Conservation (phyloP, 768 basidiomycete genomes). For the Sistotremastrum suecicum region DNA sequence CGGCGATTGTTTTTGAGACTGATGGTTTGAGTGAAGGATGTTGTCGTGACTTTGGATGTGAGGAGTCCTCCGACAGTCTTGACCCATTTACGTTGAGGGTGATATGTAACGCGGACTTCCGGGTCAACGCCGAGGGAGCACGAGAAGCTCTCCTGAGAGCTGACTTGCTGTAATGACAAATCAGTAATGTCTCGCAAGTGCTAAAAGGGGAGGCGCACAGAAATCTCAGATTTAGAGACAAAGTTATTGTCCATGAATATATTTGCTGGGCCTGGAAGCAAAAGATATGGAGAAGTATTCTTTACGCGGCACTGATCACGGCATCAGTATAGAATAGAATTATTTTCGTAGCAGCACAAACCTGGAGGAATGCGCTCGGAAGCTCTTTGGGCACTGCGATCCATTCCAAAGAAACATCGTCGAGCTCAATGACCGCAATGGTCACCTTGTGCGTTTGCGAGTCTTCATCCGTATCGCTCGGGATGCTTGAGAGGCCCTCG, state of each 20-base stretch:
- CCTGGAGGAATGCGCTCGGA: constrained; percentile 36
- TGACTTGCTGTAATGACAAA: constrained; percentile 25
- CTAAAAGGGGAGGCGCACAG: constrained; percentile 14
- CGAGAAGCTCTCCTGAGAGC: constrained; percentile 33
- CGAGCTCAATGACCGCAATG: constrained; percentile 33
- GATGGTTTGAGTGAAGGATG: constrained; percentile 7
- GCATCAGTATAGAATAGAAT: too few species aligned
- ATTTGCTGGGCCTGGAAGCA: constrained; percentile 38
- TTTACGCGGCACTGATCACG: constrained; percentile 33
- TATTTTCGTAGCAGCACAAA: constrained; percentile 13
- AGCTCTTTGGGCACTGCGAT: constrained; percentile 35
- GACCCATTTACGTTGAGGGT: constrained; percentile 4
- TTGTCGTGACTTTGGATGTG: constrained; percentile 2
- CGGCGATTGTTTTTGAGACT: constrained; percentile 8
- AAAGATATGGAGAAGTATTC: constrained; percentile 42
- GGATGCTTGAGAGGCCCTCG: constrained; percentile 33
- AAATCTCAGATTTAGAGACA: constrained; percentile 38
- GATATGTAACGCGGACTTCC: constrained; percentile 22
- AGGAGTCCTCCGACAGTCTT: constrained; percentile 3
- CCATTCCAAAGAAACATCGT: constrained; percentile 28
- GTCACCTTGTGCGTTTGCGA: constrained; percentile 33
- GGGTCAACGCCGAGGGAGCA: constrained; percentile 36
- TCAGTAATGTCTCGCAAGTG: not conserved
- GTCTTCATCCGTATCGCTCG: constrained; percentile 31
- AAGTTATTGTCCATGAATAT: constrained; percentile 44